These are phyloP conservation scores for Colletotrichum lindemuthianum DNA, from an alignment of 2,329 filamentous ascomycete genomes.

Conservation along the genomic window DNA sequence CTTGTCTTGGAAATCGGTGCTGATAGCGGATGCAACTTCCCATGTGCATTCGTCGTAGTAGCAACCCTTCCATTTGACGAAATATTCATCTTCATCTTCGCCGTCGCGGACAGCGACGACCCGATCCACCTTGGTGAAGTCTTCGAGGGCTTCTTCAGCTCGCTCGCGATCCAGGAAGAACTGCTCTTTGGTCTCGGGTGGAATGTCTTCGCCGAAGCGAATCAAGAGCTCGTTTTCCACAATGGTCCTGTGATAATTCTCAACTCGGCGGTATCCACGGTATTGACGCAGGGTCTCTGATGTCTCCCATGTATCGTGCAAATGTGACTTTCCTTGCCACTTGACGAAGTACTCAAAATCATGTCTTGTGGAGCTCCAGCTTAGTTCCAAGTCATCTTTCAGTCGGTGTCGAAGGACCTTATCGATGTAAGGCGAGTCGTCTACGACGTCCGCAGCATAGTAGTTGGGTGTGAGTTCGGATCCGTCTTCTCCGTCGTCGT, in stretches of 20 bases:
- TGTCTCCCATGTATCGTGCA: conserved; percentile 95
- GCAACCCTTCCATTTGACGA: conserved; percentile 95
- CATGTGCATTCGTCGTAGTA: conserved; percentile 96
- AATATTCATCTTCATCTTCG: conserved; percentile 87
- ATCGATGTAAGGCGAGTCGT: conserved; percentile 88
- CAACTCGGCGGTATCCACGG: conserved; percentile 86
- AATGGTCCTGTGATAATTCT: conserved; percentile 92
- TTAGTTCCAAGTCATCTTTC: conserved; percentile 72
- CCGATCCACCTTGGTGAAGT: conserved; percentile 92
- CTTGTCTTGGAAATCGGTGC: conserved; percentile 82
- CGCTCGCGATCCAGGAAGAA: conserved; percentile 96
- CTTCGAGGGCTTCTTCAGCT: conserved; percentile 85
- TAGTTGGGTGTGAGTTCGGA: conserved; percentile 70
- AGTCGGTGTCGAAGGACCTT: conserved; percentile 87
- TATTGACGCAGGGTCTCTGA: conserved; percentile 78
- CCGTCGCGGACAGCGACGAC: conserved; percentile 86
- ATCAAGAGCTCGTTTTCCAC: conserved; percentile 84
- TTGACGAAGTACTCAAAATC: conserved; percentile 96
- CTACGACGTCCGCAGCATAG: conserved; percentile 75
- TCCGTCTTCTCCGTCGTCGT: conserved; percentile 72
- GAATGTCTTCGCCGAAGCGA: conserved; percentile 77
- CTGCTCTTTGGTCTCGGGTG: conserved; percentile 88
- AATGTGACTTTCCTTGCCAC: conserved; percentile 95
- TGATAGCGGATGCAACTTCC: conserved; percentile 82
- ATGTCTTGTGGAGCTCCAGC: conserved; percentile 68